A percentile compares a stretch with the other conserved stretches of the same genome.
phyloP scores from a whole-genome alignment of 768 basidiomycete genomes.

The Amanita rimosa region DNA sequence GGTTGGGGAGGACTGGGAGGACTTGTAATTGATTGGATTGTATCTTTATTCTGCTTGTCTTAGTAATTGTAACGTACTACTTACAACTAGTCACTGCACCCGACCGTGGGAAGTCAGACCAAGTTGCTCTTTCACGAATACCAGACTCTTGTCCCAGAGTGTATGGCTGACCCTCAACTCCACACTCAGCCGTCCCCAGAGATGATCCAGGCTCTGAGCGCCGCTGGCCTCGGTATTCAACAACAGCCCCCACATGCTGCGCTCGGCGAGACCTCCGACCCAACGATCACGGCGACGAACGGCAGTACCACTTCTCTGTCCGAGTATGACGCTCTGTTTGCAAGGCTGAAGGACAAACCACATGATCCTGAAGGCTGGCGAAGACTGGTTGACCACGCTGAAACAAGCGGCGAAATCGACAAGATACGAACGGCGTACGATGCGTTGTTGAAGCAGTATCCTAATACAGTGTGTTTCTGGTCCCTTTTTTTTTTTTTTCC shows the following conservation, averaged over 20 bases:
- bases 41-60: constrained; percentile 4
- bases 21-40: background rate
- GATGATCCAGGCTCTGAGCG: constrained; percentile 21
- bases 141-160: constrained; percentile 2
- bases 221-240: background rate
- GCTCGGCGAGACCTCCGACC: background rate
- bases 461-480: constrained; percentile 72
- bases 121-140: constrained; percentile 2
- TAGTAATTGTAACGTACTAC: constrained; percentile 2
- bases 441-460: constrained; percentile 72
- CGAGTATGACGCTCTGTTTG: constrained; percentile 57
- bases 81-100: no score
- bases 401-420: constrained; percentile 66
- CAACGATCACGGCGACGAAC: background rate
- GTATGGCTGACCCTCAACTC: constrained; percentile 13
- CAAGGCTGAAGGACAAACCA: constrained; percentile 53
- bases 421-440: constrained; percentile 78
- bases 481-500: background rate
- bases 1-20: constrained; percentile 20
- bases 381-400: constrained; percentile 65
- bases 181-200: constrained; percentile 24
- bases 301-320: constrained; percentile 10
- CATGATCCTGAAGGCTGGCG: constrained; percentile 75
- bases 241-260: background rate
- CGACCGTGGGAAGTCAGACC: background rate